phyloP scores from a whole-genome alignment of 192 early-diverging fungal genomes.

The Coemansia sp. region DNA sequence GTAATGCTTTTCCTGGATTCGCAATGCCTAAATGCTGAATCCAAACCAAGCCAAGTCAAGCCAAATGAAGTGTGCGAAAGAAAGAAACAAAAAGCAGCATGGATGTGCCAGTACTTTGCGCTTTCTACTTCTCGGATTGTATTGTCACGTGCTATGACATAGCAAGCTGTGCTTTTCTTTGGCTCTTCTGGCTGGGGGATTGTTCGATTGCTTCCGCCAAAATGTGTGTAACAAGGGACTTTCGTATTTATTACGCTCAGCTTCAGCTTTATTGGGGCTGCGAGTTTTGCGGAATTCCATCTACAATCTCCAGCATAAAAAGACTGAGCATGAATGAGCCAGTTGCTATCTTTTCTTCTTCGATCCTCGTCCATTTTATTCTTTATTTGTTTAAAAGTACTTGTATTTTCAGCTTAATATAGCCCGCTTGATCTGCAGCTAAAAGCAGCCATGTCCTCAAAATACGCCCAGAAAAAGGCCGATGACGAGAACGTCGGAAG shows the following conservation, averaged over 20 bases:
- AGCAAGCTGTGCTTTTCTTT: no score
- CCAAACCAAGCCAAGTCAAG: not conserved
- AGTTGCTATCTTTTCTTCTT: no score
- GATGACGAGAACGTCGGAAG: constrained; percentile 34
- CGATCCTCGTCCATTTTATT: not conserved
- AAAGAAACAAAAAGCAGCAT: not conserved
- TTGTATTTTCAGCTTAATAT: not conserved
- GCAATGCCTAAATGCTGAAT: not conserved
- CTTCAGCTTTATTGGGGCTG: not conserved
- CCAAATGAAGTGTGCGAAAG: not conserved
- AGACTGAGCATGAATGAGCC: no score
- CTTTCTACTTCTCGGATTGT: no score
- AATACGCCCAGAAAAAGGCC: constrained; percentile 16
- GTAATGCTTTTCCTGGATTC: not conserved
- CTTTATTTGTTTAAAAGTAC: not conserved
- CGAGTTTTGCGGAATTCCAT: not conserved
- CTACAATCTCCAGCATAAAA: no score
- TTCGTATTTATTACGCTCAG: no score
- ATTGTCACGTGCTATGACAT: no score
- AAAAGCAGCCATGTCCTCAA: constrained; percentile 29
- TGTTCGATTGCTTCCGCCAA: no score
- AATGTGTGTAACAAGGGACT: no score
- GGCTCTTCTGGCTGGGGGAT: no score
- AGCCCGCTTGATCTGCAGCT: not conserved
- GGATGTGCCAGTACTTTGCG: no score